Conservation (phyloP, 805 yeast genomes). For the Cyberlindnera euphorbiae region DNA sequence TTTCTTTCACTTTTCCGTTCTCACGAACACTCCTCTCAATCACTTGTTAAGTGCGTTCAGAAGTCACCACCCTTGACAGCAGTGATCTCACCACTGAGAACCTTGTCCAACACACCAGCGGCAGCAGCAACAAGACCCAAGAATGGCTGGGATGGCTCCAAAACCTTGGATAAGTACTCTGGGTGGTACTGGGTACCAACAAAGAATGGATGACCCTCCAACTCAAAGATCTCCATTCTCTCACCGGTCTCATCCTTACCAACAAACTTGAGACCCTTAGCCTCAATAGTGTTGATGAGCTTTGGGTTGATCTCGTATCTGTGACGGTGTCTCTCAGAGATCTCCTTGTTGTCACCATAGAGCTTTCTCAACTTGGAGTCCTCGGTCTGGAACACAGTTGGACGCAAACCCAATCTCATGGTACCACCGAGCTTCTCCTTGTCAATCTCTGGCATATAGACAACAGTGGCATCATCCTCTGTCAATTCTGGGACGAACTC, state of each 20-base stretch:
- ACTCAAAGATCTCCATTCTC: constrained; percentile 93
- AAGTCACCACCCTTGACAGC: constrained; percentile 13
- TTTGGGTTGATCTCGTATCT: constrained; percentile 95
- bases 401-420: constrained; percentile 95
- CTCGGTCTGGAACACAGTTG: constrained; percentile 72
- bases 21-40: too few species aligned
- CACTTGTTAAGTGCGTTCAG: too few species aligned
- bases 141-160: constrained; percentile 95
- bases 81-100: constrained; percentile 37
- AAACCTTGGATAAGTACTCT: constrained; percentile 92
- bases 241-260: constrained; percentile 88
- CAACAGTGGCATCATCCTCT: constrained; percentile 69
- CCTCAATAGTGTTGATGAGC: constrained; percentile 65
- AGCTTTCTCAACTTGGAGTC: constrained; percentile 69
- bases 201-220: constrained; percentile 80
- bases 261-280: constrained; percentile 77
- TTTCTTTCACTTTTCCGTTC: too few species aligned
- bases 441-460: constrained; percentile 98
- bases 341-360: constrained; percentile 65
- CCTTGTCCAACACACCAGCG: constrained; percentile 71
- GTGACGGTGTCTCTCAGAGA: constrained; percentile 95
- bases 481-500: constrained; percentile 68
- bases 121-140: constrained; percentile 95
- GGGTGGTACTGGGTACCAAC: constrained; percentile 99
- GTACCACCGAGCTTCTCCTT: constrained; percentile 96